A percentile compares a stretch with the other conserved stretches of the same genome.
These are phyloP conservation scores for Tuber calosporum DNA, from an alignment of 495 filamentous ascomycete species.

Conservation along the genomic window DNA sequence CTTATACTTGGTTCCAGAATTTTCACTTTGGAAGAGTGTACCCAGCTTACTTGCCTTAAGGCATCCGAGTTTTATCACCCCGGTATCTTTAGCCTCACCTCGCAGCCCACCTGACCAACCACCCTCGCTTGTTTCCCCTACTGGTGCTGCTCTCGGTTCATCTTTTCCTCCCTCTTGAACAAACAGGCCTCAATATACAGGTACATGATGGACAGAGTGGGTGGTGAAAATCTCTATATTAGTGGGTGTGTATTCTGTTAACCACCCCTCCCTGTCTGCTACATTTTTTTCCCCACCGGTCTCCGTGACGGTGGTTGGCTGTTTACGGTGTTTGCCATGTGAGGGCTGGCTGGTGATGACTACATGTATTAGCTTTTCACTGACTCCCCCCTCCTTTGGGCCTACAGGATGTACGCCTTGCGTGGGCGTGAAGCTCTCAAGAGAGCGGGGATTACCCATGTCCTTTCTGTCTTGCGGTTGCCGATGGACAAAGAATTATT, in stretches of 20 bases:
- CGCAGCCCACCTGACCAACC: not conserved
- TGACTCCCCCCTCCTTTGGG: conserved; percentile 7
- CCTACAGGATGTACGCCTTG: conserved; percentile 64
- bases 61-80: not conserved
- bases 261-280: not conserved
- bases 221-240: conserved; percentile 39
- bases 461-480: conserved; percentile 71
- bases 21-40: not conserved
- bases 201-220: conserved; percentile 33
- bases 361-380: conserved; percentile 17
- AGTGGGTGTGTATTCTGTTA: conserved; percentile 24
- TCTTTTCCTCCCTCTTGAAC: not conserved
- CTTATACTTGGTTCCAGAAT: not conserved
- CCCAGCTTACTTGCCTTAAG: not conserved
- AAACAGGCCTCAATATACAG: not conserved
- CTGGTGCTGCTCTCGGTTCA: not conserved
- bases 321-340: not conserved
- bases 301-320: not conserved
- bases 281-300: conserved; percentile 14
- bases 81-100: not conserved
- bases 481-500: conserved; percentile 52
- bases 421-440: conserved; percentile 59
- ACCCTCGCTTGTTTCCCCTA: not conserved
- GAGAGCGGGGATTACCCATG: conserved; percentile 73
- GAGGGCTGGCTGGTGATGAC: conserved; percentile 12